Conservation (phyloP, 768 basidiomycete genomes). For the Panaeolus papilionaceus region DNA sequence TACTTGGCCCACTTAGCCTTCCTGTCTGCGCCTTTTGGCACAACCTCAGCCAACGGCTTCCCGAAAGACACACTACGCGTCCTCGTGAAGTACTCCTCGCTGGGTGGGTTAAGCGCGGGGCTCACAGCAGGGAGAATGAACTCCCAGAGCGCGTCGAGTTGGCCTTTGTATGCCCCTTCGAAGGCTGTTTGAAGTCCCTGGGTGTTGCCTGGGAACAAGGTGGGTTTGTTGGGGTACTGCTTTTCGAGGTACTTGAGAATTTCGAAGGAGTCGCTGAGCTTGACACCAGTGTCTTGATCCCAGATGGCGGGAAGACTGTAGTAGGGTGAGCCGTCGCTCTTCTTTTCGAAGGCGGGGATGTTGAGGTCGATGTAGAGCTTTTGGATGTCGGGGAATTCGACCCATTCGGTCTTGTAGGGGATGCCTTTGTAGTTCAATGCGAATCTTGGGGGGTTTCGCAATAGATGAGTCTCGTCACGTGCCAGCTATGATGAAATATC, state of each 20-base stretch:
- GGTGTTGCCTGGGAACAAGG: conserved; percentile 41
- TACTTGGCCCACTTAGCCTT: conserved; percentile 40
- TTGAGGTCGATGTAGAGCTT: conserved; percentile 36
- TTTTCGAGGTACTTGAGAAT: conserved; percentile 58
- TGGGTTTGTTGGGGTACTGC: conserved; percentile 47
- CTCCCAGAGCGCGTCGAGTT: conserved; percentile 5
- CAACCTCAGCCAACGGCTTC: conserved; percentile 36
- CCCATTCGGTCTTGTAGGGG: conserved; percentile 52
- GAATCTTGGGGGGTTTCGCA: conserved; percentile 25
- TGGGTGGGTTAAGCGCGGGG: conserved; percentile 18
- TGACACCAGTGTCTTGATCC: conserved; percentile 45
- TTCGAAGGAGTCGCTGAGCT: conserved; percentile 44
- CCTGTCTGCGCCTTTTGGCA: conserved; percentile 33
- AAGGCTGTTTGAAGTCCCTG: conserved; percentile 23
- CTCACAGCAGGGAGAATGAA: conserved; percentile 21
- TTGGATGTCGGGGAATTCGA: conserved; percentile 57
- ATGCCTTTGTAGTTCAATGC: conserved; percentile 40
- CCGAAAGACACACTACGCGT: conserved; percentile 32
- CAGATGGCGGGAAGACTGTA: conserved; percentile 55
- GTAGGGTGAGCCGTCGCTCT: conserved; percentile 34
- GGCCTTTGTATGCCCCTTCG: conserved; percentile 6
- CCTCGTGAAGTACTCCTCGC: conserved; percentile 21
- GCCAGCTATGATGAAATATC: background rate
- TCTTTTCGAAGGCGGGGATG: conserved; percentile 36
- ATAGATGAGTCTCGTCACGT: background rate